Evolutionary conservation across 2,329 filamentous ascomycete species (phyloP).

Genomic region (Sporothrix luriei): DNA sequence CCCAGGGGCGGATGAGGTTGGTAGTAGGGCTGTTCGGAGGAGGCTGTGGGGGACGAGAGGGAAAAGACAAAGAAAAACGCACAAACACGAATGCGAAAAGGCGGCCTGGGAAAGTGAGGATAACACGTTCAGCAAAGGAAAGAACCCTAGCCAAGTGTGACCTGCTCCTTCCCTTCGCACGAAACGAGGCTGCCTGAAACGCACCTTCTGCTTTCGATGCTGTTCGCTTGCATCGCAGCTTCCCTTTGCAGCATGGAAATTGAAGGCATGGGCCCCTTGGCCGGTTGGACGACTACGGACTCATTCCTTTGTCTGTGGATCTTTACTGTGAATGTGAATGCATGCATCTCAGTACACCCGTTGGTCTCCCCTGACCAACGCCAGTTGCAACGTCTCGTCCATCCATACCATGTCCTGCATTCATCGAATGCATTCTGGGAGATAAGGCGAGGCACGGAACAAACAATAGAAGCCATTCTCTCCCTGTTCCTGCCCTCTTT

Average conservation of each 20-base stretch:
- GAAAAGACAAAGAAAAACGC: slow-evolving; percentile 6
- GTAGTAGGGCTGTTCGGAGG: background rate
- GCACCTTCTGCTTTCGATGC: slow-evolving; percentile 6
- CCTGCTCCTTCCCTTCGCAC: background rate
- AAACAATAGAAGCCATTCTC: background rate
- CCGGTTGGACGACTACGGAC: background rate
- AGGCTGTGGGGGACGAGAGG: background rate
- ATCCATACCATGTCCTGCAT: background rate
- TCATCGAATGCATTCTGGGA: background rate
- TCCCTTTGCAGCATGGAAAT: background rate
- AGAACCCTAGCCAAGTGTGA: background rate
- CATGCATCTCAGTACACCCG: background rate
- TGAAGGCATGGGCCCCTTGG: background rate
- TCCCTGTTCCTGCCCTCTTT: slow-evolving; percentile 11
- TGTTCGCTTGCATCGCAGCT: background rate
- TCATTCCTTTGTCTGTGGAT: background rate
- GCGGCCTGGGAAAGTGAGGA: slow-evolving; percentile 14
- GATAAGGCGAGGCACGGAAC: background rate
- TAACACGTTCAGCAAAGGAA: slow-evolving; percentile 31
- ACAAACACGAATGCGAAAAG: background rate
- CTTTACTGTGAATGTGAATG: background rate
- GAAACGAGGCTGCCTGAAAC: background rate
- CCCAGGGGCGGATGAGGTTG: background rate
- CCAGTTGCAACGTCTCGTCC: background rate
- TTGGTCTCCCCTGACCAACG: slow-evolving; percentile 7